A percentile compares a stretch with the other conserved stretches of the same genome.
These are phyloP conservation scores for Periconia sp. DNA, from an alignment of 2,329 filamentous ascomycete species.

Conservation along the genomic window DNA sequence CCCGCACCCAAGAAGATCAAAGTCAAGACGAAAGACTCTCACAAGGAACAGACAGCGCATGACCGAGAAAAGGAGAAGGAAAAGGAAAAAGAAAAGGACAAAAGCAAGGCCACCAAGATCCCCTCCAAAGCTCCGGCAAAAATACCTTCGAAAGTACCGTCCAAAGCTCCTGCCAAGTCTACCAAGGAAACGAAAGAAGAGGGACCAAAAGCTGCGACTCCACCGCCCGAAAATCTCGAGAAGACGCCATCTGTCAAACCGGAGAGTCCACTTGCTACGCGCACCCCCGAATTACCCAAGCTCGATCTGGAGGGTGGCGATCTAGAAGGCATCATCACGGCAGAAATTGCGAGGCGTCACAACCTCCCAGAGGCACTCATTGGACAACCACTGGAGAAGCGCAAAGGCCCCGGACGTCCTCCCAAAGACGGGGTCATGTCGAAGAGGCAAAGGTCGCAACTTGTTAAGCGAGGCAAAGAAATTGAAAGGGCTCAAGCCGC, in stretches of 20 bases:
- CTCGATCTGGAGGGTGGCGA: constrained; percentile 24
- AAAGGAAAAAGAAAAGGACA: constrained; percentile 3
- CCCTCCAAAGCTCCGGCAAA: constrained; percentile 24
- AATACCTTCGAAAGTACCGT: constrained; percentile 21
- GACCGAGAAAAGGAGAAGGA: constrained; percentile 12
- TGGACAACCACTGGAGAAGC: constrained; percentile 57
- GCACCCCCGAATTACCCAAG: constrained; percentile 19
- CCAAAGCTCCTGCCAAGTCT: constrained; percentile 27
- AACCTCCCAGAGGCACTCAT: constrained; percentile 38
- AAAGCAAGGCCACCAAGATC: constrained; percentile 22
- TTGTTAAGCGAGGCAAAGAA: constrained; percentile 62
- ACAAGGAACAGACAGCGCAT: background rate
- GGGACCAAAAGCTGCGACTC: constrained; percentile 25
- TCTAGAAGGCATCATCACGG: constrained; percentile 37
- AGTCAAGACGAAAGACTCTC: constrained; percentile 10
- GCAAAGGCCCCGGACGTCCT: constrained; percentile 76
- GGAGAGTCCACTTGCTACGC: constrained; percentile 29
- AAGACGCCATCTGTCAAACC: constrained; percentile 16
- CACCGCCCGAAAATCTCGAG: constrained; percentile 27
- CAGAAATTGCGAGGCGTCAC: constrained; percentile 45
- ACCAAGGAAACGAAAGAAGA: constrained; percentile 20
- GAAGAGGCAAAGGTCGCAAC: constrained; percentile 68
- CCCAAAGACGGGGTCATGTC: constrained; percentile 85
- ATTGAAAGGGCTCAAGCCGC: constrained; percentile 43
- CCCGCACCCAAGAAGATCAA: constrained; percentile 10